Evolutionary conservation across 139 green algal species (phyloP).

Genomic region (Auxenochlorella pyrenoidosa): DNA sequence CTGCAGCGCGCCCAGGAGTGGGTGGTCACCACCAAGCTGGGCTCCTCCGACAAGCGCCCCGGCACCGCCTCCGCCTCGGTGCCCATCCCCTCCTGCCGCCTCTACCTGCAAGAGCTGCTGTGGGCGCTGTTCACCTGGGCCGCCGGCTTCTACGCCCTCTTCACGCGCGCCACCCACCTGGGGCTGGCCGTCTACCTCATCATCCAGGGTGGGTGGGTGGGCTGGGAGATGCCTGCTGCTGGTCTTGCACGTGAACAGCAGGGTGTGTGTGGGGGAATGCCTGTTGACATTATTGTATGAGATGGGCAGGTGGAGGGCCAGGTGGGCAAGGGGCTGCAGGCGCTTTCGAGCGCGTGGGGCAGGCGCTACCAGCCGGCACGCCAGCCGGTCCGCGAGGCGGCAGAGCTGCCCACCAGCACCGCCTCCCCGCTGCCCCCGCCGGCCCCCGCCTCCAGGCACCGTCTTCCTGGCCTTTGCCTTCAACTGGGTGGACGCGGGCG

Average conservation of each 20-base stretch:
- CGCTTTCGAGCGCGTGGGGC: too few relatives aligned
- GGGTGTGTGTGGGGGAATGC: too few relatives aligned
- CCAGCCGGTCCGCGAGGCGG: too few relatives aligned
- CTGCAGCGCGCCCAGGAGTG: slow-evolving; percentile 84
- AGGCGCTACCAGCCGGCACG: too few relatives aligned
- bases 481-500: slow-evolving; percentile 75
- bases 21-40: slow-evolving; percentile 90
- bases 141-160: slow-evolving; percentile 69
- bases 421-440: neutral
- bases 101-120: slow-evolving; percentile 74
- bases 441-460: slow-evolving; percentile 59
- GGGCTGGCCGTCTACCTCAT: slow-evolving; percentile 78
- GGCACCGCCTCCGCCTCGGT: slow-evolving; percentile 42
- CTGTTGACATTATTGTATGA: too few relatives aligned
- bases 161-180: slow-evolving; percentile 61
- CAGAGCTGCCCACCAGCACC: too few relatives aligned
- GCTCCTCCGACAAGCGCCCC: slow-evolving; percentile 61
- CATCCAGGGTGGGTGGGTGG: slow-evolving; percentile 58
- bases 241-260: too few relatives aligned
- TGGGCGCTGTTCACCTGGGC: slow-evolving; percentile 72
- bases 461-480: slow-evolving; percentile 86
- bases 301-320: too few relatives aligned
- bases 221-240: neutral
- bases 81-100: slow-evolving; percentile 52
- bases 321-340: too few relatives aligned